Conservation (phyloP, 768 basidiomycete genomes). For the Tylopilus plumbeoviolaceoides region DNA sequence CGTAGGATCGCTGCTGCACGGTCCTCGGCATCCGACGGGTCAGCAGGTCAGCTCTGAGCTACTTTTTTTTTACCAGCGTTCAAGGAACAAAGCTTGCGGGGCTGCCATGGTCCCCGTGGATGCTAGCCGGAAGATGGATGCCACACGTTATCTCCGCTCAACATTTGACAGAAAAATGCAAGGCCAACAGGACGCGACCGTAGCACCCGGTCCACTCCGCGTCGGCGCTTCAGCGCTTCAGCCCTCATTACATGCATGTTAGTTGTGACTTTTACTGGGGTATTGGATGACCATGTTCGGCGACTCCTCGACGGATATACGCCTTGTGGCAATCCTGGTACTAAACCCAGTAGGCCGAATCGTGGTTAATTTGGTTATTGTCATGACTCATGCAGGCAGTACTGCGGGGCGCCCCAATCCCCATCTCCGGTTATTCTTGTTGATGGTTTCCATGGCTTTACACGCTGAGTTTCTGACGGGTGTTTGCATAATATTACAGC, state of each 20-base stretch:
- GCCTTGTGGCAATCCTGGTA: background rate
- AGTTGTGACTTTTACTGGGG: background rate
- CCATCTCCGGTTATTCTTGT: background rate
- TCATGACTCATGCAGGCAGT: too few relatives aligned
- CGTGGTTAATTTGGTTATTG: too few relatives aligned
- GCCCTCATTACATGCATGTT: background rate
- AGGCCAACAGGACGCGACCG: too few relatives aligned
- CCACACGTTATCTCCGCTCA: background rate
- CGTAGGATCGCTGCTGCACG: background rate
- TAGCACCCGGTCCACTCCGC: too few relatives aligned
- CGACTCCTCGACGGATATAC: background rate
- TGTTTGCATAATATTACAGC: too few relatives aligned
- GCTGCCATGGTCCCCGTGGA: background rate
- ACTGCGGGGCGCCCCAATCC: background rate
- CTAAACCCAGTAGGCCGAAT: too few relatives aligned
- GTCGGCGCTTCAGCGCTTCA: too few relatives aligned
- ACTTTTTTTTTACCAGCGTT: background rate
- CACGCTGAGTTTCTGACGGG: too few relatives aligned
- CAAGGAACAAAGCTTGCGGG: background rate
- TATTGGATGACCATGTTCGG: background rate
- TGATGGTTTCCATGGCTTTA: background rate
- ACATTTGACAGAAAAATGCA: background rate
- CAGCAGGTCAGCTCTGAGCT: background rate
- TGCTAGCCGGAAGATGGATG: background rate
- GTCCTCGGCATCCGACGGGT: background rate